Base-by-base conservation (phyloP, 1,284 basidiomycete genomes). In the Marasmius sp. region DNA sequence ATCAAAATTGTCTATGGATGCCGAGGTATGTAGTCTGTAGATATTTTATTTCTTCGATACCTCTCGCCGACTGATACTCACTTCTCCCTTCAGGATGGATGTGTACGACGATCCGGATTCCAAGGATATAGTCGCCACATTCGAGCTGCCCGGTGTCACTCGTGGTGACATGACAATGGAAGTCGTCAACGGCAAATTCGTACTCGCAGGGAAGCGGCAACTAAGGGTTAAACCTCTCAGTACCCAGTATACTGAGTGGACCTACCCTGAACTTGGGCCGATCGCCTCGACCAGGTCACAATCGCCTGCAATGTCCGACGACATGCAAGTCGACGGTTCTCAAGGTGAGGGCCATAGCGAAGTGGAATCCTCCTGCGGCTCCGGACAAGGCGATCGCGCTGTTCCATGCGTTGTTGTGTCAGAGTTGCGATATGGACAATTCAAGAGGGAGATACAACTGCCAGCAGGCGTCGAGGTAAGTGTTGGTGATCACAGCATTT, bases 81-180 rank as follows among this genome's bases (percentile, higher is more conserved):
- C 6, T 65, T 12, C 43, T 39, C 9, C 38, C 48, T 63, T 27
- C 64, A 87, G 85, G 60, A 81, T 85, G 77, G 84, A 85, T 65
- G 65, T 86, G 18, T 76, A 77, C 50, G 81, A 86, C 58, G 77
- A 84, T 57, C 79, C 81, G 7, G 68, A 70, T 3, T 75, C 75
- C 4, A 66, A 75, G 6, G 74, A 69, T 45, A 68, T 84, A 16
- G 71, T 76, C 6, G 84, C 83, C 7, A 74, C 79, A 2, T 79
- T 87, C 62, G 86, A 88, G 67, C 69, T 87, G 6, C 85, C 86
- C 20, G 85, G 85, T 7, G 75, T 87, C 57, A 79, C 78, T 61
- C 78, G 75, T n/a, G 71, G 77, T 9, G 79, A 85, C 38, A 72
- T 87, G 3, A 71, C 73, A 1, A 71, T 87, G 1, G 71, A 77